Percentiles rank a stretch among this genome's conserved stretches.
Evolutionary conservation across 495 filamentous ascomycete genomes (phyloP).

Genomic region (Penicillium crystallinum): DNA sequence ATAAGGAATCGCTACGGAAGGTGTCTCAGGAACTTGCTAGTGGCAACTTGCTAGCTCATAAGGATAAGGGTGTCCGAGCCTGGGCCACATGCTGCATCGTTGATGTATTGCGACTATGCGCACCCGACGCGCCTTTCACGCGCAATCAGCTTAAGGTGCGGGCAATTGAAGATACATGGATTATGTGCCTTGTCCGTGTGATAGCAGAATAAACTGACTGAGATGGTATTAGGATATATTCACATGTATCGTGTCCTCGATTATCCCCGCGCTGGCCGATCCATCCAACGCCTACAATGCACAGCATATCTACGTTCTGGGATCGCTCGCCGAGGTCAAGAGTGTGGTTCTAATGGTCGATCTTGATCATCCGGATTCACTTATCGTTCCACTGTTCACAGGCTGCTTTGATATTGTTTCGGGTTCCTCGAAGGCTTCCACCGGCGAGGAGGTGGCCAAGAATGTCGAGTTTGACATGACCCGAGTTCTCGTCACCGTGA

Average conservation of each 20-base stretch:
- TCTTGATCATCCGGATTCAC: conserved; percentile 67
- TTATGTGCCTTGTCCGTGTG: background rate
- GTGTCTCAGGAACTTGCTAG: conserved; percentile 87
- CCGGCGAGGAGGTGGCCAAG: conserved; percentile 76
- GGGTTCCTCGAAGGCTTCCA: conserved; percentile 62
- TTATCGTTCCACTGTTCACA: conserved; percentile 76
- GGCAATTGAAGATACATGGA: conserved; percentile 13
- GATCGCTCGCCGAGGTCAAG: conserved; percentile 86
- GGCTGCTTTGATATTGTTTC: conserved; percentile 91
- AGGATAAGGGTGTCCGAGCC: conserved; percentile 87
- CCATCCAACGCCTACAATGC: conserved; percentile 86
- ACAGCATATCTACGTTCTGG: conserved; percentile 85
- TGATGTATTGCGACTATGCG: conserved; percentile 89
- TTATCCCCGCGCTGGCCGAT: conserved; percentile 81
- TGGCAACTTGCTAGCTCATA: conserved; percentile 77
- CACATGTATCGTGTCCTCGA: conserved; percentile 73
- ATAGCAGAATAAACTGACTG: background rate
- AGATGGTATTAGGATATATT: conserved; percentile 71
- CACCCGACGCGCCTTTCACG: conserved; percentile 93
- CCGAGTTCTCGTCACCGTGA: conserved; percentile 70
- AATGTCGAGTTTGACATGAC: conserved; percentile 93
- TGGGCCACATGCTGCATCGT: conserved; percentile 86
- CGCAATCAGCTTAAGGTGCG: conserved; percentile 82
- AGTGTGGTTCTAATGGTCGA: conserved; percentile 93
- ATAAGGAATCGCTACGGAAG: conserved; percentile 70